phyloP scores from a whole-genome alignment of 257 asterid species.

The Gynochthodes officinalis region DNA sequence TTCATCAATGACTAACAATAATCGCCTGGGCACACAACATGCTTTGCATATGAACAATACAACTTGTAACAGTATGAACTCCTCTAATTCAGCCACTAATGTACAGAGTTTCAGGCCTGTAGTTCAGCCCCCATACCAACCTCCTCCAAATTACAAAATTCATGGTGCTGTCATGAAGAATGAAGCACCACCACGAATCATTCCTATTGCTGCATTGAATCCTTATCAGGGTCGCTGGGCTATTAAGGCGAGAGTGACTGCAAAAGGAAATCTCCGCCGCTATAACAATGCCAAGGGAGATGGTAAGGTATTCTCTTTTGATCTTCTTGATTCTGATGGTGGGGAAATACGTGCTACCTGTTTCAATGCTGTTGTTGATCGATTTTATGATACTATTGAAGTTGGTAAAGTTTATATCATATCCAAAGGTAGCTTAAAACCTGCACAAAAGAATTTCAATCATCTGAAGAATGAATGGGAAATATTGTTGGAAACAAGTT shows the following conservation, averaged over 20 bases:
- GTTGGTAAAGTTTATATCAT: conserved; percentile 81
- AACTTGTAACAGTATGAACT: conserved; percentile 26
- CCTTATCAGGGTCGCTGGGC: conserved; percentile 99
- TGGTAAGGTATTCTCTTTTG: conserved; percentile 94
- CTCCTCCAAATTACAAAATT: conserved; percentile 79
- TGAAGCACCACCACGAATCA: conserved; percentile 92
- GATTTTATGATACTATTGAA: conserved; percentile 67
- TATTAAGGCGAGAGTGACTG: conserved; percentile 94
- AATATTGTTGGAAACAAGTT: conserved; percentile 66
- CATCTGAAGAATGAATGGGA: conserved; percentile 98
- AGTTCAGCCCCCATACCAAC: conserved; percentile 86
- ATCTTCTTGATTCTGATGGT: conserved; percentile 92
- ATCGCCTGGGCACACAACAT: conserved; percentile 36
- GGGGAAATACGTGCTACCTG: conserved; percentile 95
- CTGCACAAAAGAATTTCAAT: conserved; percentile 93
- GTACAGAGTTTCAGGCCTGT: conserved; percentile 58
- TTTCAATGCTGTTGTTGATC: conserved; percentile 86
- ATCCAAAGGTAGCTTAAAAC: conserved; percentile 88
- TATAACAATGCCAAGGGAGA: conserved; percentile 95
- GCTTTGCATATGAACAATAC: conserved; percentile 35
- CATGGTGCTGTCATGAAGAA: conserved; percentile 88
- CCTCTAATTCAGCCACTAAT: conserved; percentile 37
- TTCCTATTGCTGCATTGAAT: conserved; percentile 87
- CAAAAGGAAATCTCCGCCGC: conserved; percentile 85
- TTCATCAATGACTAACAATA: conserved; percentile 26